Evolutionary conservation across 768 basidiomycete species (phyloP), one percentile per base, ranked within the genome.

Genomic region (Tricholoma terreum): DNA sequence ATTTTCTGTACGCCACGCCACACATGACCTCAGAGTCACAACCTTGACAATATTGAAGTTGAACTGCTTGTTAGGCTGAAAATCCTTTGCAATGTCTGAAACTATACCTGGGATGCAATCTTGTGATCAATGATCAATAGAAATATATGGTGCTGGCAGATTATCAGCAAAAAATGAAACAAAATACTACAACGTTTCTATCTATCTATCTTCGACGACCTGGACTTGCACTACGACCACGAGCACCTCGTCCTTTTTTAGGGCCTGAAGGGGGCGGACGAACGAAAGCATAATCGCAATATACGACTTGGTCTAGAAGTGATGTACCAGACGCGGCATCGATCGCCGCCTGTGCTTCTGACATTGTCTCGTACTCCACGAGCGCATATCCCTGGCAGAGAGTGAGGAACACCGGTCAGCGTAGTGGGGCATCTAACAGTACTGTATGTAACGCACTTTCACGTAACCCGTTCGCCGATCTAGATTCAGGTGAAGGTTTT

Each of bases 401-500:
- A 50, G 51, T 34, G 51, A 56, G 52, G 53, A 56, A 51, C 22
- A 49, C 53, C 30, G n/a, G n/a, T 49, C 46, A 30, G n/a, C 4
- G 15, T 24, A 42, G 6, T 46, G n/a, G 40, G 22, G 27, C 46
- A 52, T 30, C 52, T 40, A 24, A 54, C 57, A 62, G 42, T 17
- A 30, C 42, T 27, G 17, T 33, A 14, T 33, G 43, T 19, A 15
- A 65, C 82, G 43, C 60, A 93, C 96, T 86, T 98, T 99, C 68
- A 98, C 96, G 74, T 97, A 99, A 69, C 97, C 97, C 4, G 97
- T 98, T 63, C 96, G 82, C 53, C 97, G 85, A 76, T 99, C 97
- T 55, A 99, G 80, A 70, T 98, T 98, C 67, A 99, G 83, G 72
- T 98, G 95, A 50, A 98, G 76, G 75, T 98, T 98, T 80, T 97